Evolutionary conservation across 257 asterid genomes (phyloP).

Genomic region (Eucommia ulmoides): DNA sequence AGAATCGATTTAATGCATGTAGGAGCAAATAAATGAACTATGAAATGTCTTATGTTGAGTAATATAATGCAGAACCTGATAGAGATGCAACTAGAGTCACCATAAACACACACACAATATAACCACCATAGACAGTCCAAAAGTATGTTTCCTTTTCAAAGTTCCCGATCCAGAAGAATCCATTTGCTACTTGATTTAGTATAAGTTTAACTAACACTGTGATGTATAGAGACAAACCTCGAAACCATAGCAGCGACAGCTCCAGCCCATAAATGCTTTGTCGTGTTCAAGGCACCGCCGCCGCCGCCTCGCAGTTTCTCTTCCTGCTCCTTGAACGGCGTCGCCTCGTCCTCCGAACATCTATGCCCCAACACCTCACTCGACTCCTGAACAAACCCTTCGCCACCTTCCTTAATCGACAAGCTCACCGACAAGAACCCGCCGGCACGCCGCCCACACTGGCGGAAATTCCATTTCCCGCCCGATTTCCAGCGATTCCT

Average conservation of each 20-base stretch:
- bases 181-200: no score
- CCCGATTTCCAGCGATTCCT: constrained; percentile 23
- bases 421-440: constrained; percentile 48
- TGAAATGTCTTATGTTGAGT: no score
- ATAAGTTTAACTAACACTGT: no score
- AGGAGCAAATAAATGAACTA: no score
- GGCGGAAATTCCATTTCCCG: constrained; percentile 11
- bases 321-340: constrained; percentile 13
- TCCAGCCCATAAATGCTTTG: constrained; percentile 97
- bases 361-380: constrained; percentile 40
- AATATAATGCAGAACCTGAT: no score
- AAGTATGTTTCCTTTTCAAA: no score
- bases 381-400: constrained; percentile 19
- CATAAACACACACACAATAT: no score
- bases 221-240: constrained; percentile 21
- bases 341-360: constrained; percentile 21
- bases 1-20: no score
- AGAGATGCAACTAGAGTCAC: no score
- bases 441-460: constrained; percentile 12
- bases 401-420: constrained; percentile 36
- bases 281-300: constrained; percentile 58
- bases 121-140: no score
- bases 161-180: no score
- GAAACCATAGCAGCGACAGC: constrained; percentile 89
- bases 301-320: constrained; percentile 20